phyloP scores from a whole-genome alignment of 768 basidiomycete species.

The Trichaptum fuscoviolaceum region DNA sequence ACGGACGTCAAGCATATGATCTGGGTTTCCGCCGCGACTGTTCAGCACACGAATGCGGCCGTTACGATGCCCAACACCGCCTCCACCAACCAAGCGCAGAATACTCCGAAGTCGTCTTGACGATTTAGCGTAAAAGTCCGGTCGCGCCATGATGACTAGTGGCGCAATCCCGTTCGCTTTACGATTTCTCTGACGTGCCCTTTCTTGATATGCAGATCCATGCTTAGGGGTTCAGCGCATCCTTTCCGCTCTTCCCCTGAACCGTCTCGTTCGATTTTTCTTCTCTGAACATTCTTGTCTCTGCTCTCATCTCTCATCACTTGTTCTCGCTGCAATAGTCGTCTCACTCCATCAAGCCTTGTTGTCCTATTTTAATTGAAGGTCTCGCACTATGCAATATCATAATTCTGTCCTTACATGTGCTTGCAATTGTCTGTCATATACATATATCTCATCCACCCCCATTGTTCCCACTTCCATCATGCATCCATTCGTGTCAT shows the following conservation, averaged over 20 bases:
- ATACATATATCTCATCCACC: background rate
- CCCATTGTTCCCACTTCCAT: background rate
- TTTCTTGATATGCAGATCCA: background rate
- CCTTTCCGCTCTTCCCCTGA: background rate
- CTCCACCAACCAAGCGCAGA: background rate
- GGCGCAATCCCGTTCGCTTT: background rate
- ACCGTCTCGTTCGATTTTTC: background rate
- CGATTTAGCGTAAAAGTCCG: background rate
- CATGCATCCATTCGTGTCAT: background rate
- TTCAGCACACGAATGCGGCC: background rate
- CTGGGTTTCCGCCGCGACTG: slow-evolving; percentile 1
- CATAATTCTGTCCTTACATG: background rate
- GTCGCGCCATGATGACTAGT: background rate
- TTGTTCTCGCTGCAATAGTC: background rate
- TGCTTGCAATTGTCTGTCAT: slow-evolving; percentile 1
- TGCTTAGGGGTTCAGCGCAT: background rate
- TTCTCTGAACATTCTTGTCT: slow-evolving; percentile 1
- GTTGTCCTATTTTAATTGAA: background rate
- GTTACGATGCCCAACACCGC: background rate
- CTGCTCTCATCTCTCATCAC: slow-evolving; percentile 1
- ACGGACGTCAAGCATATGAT: slow-evolving; percentile 1
- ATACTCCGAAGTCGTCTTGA: background rate
- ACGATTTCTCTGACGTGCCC: background rate
- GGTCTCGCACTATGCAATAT: slow-evolving; percentile 1
- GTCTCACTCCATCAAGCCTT: background rate